Evolutionary conservation across 306 rosid genomes (phyloP).

Genomic region (Carpinus viminea): DNA sequence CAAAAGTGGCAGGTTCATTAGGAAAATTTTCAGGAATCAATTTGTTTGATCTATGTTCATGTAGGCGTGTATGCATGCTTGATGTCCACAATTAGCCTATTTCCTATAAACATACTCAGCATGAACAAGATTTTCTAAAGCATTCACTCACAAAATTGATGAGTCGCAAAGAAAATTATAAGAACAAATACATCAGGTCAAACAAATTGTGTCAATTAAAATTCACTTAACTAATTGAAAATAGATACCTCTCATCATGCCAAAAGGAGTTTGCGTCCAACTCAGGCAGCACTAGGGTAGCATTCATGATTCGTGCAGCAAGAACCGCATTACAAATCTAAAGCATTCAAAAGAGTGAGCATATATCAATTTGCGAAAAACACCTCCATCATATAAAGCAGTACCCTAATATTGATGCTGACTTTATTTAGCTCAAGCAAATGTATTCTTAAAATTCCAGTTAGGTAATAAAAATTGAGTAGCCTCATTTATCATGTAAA

Average conservation of each 20-base stretch:
- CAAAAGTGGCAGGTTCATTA: neutral
- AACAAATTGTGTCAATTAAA: slow-evolving; percentile 12
- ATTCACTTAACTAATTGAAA: slow-evolving; percentile 16
- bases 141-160: neutral
- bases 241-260: slow-evolving; percentile 84
- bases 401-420: slow-evolving; percentile 13
- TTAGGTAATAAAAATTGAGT: neutral
- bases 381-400: slow-evolving; percentile 14
- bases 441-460: neutral
- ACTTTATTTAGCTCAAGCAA: neutral
- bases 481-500: slow-evolving; percentile 1
- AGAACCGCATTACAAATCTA: slow-evolving; percentile 98
- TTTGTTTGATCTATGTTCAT: neutral
- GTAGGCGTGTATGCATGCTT: neutral
- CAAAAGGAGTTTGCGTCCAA: slow-evolving; percentile 96
- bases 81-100: neutral
- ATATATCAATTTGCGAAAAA: slow-evolving; percentile 17
- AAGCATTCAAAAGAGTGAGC: slow-evolving; percentile 32
- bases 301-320: slow-evolving; percentile 99
- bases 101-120: neutral
- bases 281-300: slow-evolving; percentile 87
- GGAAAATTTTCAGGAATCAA: neutral
- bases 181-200: slow-evolving; percentile 15
- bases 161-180: neutral
- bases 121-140: neutral